Evolutionary conservation across 495 filamentous ascomycete species (phyloP).

Genomic region (Letharia lupina): DNA sequence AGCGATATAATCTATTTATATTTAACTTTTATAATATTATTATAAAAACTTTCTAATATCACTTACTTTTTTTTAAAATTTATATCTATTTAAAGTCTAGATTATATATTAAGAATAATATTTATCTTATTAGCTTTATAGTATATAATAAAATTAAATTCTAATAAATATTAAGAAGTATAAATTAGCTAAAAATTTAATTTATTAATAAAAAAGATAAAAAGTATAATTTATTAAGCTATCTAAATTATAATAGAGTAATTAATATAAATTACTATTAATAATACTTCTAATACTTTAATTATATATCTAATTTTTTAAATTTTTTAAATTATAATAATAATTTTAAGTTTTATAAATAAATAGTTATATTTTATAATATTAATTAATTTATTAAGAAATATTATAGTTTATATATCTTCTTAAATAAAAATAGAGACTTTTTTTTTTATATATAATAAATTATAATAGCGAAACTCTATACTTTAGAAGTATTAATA

Average conservation of each 20-base stretch:
- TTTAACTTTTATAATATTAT: too few relatives aligned
- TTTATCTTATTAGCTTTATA: too few relatives aligned
- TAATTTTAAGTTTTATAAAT: too few relatives aligned
- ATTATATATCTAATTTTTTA: conserved; percentile 14
- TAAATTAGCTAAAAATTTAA: conserved; percentile 10
- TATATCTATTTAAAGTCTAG: too few relatives aligned
- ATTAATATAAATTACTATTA: too few relatives aligned
- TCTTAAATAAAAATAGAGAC: background rate
- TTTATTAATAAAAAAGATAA: conserved; percentile 1
- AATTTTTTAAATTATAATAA: conserved; percentile 8
- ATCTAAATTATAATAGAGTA: background rate
- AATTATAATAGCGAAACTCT: background rate
- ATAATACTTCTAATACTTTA: background rate
- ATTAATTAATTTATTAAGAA: background rate
- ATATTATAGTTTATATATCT: conserved; percentile 10
- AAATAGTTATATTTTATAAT: too few relatives aligned
- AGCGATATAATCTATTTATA: too few relatives aligned
- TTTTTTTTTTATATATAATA: conserved; percentile 16
- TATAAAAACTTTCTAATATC: too few relatives aligned
- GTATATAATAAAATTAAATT: too few relatives aligned
- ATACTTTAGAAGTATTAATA: too few relatives aligned
- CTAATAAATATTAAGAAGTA: background rate
- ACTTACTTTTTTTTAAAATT: too few relatives aligned
- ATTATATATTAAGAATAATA: too few relatives aligned
- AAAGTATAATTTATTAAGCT: background rate